phyloP scores from a whole-genome alignment of 2,329 filamentous ascomycete species.

The Phoma sp. region DNA sequence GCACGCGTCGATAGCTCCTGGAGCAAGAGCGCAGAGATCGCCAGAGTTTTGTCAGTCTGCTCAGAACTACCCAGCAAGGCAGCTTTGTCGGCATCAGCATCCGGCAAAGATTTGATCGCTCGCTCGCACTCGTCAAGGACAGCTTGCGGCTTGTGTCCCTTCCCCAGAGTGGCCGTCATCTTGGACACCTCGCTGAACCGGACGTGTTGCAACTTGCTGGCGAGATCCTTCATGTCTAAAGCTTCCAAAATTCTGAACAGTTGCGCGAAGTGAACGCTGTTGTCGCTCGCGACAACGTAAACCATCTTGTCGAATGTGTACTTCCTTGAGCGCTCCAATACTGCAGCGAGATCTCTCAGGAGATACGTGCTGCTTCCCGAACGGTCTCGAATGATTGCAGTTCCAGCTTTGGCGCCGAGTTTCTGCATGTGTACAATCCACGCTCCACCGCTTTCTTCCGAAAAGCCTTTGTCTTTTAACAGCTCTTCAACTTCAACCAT shows the following conservation, averaged over 20 bases:
- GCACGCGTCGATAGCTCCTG: constrained; percentile 38
- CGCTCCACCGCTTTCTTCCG: constrained; percentile 74
- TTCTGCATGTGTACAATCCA: constrained; percentile 75
- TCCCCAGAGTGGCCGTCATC: constrained; percentile 50
- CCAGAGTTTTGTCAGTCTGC: constrained; percentile 20
- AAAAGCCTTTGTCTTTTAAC: constrained; percentile 69
- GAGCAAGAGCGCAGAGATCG: constrained; percentile 31
- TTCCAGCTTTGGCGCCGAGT: constrained; percentile 73
- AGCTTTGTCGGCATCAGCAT: constrained; percentile 29
- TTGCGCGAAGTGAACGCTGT: constrained; percentile 75
- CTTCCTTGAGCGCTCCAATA: constrained; percentile 68
- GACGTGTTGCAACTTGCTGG: constrained; percentile 72
- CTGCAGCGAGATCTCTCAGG: constrained; percentile 78
- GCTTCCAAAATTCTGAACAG: constrained; percentile 79
- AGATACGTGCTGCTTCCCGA: constrained; percentile 80
- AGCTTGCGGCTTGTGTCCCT: constrained; percentile 72
- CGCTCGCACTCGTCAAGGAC: constrained; percentile 62
- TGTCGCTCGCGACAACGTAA: constrained; percentile 75
- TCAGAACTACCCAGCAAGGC: constrained; percentile 24
- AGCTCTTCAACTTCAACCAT: constrained; percentile 70
- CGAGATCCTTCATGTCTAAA: constrained; percentile 71
- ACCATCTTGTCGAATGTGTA: constrained; percentile 78
- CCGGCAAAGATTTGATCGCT: constrained; percentile 22
- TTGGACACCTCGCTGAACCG: constrained; percentile 74
- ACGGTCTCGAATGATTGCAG: constrained; percentile 73